Base-by-base conservation (phyloP, 2,329 filamentous ascomycete species). In the Fusarium vanettenii region DNA sequence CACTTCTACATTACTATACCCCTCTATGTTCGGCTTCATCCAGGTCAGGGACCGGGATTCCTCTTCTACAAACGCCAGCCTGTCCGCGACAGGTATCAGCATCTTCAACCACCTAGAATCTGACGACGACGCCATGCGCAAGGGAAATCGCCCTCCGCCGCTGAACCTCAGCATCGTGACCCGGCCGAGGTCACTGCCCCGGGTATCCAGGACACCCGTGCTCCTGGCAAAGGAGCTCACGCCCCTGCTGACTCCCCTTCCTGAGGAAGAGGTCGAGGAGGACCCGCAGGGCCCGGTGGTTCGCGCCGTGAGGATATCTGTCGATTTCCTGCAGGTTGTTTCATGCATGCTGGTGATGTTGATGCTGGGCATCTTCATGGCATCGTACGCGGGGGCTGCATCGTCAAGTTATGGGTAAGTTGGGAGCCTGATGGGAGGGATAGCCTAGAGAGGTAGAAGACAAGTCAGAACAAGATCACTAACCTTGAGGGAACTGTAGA, bases 281-380 rank as follows among this genome's bases (percentile, higher is more conserved):
- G 76, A 77, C 57, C 75, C 74, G 14, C 56, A 73, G 10, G 77
- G 74, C 45, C 73, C 76, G 60, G 74, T 71, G 5, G 68, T 76
- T 9, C 73, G 77, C 41, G 74, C 81, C 74, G 66, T 82, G 50
- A 76, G 79, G 52, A 75, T 83, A 11, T 73, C 77, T 3, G 75
- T 76, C 59, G 81, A 82, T 57, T 79, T 82, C 11, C 65, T 75
- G 67, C 81, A 83, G 63, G 74, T 81, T 33, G 65, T 81, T 18
- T 74, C 79, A 43, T 81, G 80, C 71, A 72, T 81, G 68, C 73
- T 82, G 56, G 71, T 81, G 64, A 69, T 81, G 45, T 65, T 81
- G 67, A 79, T 82, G 67, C 77, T 83, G 79, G 77, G 75, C 29
- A 78, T 80, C 64, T 83, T 82, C 68, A 69, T 83, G 29, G 70